phyloP scores from a whole-genome alignment of 2,329 filamentous ascomycete genomes.

The Lasiodiplodia hormozganensis region DNA sequence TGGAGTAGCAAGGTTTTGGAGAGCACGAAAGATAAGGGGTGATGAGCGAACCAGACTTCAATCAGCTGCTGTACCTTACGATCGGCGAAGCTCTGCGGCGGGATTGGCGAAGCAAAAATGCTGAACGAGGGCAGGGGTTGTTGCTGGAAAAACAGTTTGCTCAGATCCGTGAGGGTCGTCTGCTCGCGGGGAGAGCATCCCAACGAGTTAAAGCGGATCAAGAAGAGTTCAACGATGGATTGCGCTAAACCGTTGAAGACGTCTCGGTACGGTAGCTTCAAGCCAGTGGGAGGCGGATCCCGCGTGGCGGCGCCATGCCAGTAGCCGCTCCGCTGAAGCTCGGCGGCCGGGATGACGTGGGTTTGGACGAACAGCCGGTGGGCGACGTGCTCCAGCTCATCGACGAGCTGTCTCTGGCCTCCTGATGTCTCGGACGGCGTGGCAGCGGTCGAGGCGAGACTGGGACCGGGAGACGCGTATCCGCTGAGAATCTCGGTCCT shows the following conservation, averaged over 20 bases:
- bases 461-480: conserved; percentile 3
- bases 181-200: conserved; percentile 15
- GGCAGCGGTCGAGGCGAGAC: background rate
- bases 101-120: background rate
- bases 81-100: conserved; percentile 5
- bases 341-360: background rate
- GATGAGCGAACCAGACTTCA: conserved; percentile 52
- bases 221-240: conserved; percentile 6
- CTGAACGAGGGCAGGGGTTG: background rate
- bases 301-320: conserved; percentile 11
- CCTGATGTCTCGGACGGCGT: background rate
- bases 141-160: background rate
- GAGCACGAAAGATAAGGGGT: conserved; percentile 50
- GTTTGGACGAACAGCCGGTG: background rate
- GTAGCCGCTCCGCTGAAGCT: conserved; percentile 9
- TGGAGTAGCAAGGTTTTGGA: conserved; percentile 52
- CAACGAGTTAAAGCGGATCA: conserved; percentile 5
- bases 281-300: background rate
- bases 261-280: conserved; percentile 11
- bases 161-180: background rate
- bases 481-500: conserved; percentile 4
- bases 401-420: background rate
- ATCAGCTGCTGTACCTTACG: conserved; percentile 39
- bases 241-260: conserved; percentile 14
- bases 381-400: conserved; percentile 5